Conservation (phyloP, 805 yeast genomes). For the Phaffomyces thermotolerans region DNA sequence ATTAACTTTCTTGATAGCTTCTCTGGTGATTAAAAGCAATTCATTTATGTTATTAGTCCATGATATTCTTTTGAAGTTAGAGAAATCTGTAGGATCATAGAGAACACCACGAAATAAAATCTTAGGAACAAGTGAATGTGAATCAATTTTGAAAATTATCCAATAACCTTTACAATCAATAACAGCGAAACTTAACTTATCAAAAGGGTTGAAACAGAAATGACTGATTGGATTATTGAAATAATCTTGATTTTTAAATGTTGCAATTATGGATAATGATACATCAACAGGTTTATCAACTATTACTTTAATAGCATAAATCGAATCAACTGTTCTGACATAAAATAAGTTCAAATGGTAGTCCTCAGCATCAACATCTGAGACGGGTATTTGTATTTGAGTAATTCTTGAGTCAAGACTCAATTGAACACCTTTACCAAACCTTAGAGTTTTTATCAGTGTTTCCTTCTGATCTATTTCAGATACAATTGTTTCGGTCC, state of each 20-base stretch:
- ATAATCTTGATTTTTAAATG: constrained; percentile 6
- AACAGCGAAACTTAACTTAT: constrained; percentile 30
- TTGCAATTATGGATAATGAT: background rate
- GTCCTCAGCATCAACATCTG: constrained; percentile 16
- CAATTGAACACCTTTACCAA: constrained; percentile 12
- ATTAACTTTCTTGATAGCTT: constrained; percentile 32
- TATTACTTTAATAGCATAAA: constrained; percentile 28
- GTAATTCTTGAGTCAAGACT: constrained; percentile 32
- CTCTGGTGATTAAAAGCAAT: constrained; percentile 35
- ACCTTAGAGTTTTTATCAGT: constrained; percentile 4
- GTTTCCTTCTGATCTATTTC: background rate
- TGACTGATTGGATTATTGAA: constrained; percentile 37
- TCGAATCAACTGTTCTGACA: constrained; percentile 32
- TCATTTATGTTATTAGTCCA: constrained; percentile 34
- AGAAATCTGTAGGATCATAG: constrained; percentile 42
- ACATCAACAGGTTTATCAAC: background rate
- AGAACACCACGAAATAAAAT: constrained; percentile 12
- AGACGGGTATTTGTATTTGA: constrained; percentile 29
- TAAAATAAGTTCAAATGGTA: constrained; percentile 23
- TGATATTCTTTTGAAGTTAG: constrained; percentile 44
- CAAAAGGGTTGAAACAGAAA: constrained; percentile 37
- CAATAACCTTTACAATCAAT: constrained; percentile 51
- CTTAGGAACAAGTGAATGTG: background rate
- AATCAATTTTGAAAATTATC: constrained; percentile 29
- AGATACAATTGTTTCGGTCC: background rate